Evolutionary conservation across 352 stramenopile species (phyloP).

Genomic region (Pythium phragmitis): DNA sequence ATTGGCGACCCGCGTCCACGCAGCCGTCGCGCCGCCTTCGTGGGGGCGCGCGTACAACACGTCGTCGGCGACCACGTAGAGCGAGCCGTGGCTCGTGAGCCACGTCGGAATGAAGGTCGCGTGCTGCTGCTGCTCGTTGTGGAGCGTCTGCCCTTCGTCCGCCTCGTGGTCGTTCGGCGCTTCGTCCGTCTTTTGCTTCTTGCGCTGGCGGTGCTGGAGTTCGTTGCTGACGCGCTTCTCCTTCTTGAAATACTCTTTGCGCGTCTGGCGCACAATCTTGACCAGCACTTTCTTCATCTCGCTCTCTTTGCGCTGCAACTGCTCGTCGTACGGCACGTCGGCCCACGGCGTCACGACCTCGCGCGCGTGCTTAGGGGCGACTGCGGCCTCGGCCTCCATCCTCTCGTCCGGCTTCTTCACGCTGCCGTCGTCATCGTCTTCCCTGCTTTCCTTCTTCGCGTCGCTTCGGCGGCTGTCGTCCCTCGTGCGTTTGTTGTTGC

Average conservation of each 20-base stretch:
- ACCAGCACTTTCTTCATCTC: conserved; percentile 91
- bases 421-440: conserved; percentile 3
- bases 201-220: conserved; percentile 68
- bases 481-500: conserved; percentile 35
- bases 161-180: conserved; percentile 8
- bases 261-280: conserved; percentile 80
- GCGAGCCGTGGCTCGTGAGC: conserved; percentile 74
- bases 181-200: conserved; percentile 37
- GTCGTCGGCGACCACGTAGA: conserved; percentile 58
- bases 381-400: conserved; percentile 15
- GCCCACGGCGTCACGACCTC: conserved; percentile 86
- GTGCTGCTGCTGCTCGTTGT: conserved; percentile 10
- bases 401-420: conserved; percentile 9
- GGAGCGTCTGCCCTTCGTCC: conserved; percentile 17
- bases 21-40: conserved; percentile 38
- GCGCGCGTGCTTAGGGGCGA: conserved; percentile 42
- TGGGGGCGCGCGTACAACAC: conserved; percentile 64
- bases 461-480: conserved; percentile 16
- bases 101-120: conserved; percentile 57
- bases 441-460: neutral
- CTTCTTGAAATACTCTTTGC: conserved; percentile 87
- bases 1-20: conserved; percentile 46
- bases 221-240: conserved; percentile 70
- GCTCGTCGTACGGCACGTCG: conserved; percentile 72
- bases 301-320: conserved; percentile 81